Evolutionary conservation across 2,329 filamentous ascomycete genomes (phyloP), one percentile per base, ranked within the genome.

Genomic region (Fusarium veterinarium): DNA sequence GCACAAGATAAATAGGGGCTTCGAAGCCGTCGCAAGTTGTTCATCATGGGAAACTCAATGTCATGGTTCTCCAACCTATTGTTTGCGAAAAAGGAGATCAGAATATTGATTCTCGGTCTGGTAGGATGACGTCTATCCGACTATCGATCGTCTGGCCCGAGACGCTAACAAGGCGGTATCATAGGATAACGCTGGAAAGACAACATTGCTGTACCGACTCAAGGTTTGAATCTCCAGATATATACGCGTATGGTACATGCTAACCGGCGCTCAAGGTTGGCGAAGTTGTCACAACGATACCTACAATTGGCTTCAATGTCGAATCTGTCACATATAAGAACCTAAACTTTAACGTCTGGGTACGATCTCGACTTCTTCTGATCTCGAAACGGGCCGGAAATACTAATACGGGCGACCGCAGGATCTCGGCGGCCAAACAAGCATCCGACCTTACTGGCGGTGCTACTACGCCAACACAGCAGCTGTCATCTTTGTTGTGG

Each of bases 391-490:
- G 11, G 6, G 23, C 31, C 23, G 31, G 20, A 23, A 30, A 16
- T 42, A 60, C 74, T 75, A 56, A 73, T 60, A 57, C 46, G 17
- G 40, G 14, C 19, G 30, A 63, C 41, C 60, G 56, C 75, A 93
- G 92, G 95, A 98, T 86, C 88, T 98, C 52, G 95, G 96, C 80
- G 96, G 96, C 42, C 96, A 99, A 87, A 99, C 96, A n/a, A 97
- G 93, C 76, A 99, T 99, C 82, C 91, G 96, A 75, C 96, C 96
- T 4, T 99, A 99, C 86, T 99, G 96, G 96, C 91, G 96, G 82
- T 99, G 96, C 86, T 99, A 99, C 88, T 99, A 98, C 81, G 94
- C 95, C 81, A 98, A 99, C 86, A 99, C 96, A 1, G 95, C 96
- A 35, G 96, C 96, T 23, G 96, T 99, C 75, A 95, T 99, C 79